Conservation (phyloP, 1,284 basidiomycete genomes). For the Ceratorhiza oryzae-sativae region DNA sequence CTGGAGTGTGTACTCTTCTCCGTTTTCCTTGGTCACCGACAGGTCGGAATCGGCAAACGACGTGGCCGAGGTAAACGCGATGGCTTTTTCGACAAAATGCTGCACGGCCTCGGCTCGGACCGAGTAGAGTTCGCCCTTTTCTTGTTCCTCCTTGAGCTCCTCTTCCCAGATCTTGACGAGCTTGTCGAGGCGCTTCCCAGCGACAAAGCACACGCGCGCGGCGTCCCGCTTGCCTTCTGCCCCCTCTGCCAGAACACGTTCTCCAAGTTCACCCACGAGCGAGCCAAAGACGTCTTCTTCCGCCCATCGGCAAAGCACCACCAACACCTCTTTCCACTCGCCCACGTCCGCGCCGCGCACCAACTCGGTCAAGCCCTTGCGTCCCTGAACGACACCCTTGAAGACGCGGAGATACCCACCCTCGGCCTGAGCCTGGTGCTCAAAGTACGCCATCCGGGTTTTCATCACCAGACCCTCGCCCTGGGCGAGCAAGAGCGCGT, state of each 20-base stretch:
- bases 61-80: conserved; percentile 90
- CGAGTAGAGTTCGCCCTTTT: conserved; percentile 64
- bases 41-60: conserved; percentile 88
- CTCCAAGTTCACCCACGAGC: conserved; percentile 89
- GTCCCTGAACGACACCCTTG: conserved; percentile 85
- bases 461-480: conserved; percentile 90
- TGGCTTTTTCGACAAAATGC: conserved; percentile 96
- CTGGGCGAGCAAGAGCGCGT: conserved; percentile 92
- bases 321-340: conserved; percentile 98
- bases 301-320: conserved; percentile 96
- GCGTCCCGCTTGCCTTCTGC: conserved; percentile 6
- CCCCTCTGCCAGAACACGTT: conserved; percentile 22
- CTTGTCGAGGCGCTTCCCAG: conserved; percentile 47
- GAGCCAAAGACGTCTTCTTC: conserved; percentile 82
- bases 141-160: conserved; percentile 82
- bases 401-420: conserved; percentile 93
- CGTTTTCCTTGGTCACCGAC: background rate
- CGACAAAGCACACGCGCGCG: conserved; percentile 23
- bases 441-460: conserved; percentile 95
- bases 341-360: conserved; percentile 94
- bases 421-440: conserved; percentile 69
- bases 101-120: conserved; percentile 90
- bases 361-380: conserved; percentile 87
- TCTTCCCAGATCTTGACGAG: conserved; percentile 93
- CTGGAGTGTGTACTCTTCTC: conserved; percentile 74